These are phyloP conservation scores for Mycogone perniciosa DNA, from an alignment of 2,329 filamentous ascomycete species.

Conservation along the genomic window DNA sequence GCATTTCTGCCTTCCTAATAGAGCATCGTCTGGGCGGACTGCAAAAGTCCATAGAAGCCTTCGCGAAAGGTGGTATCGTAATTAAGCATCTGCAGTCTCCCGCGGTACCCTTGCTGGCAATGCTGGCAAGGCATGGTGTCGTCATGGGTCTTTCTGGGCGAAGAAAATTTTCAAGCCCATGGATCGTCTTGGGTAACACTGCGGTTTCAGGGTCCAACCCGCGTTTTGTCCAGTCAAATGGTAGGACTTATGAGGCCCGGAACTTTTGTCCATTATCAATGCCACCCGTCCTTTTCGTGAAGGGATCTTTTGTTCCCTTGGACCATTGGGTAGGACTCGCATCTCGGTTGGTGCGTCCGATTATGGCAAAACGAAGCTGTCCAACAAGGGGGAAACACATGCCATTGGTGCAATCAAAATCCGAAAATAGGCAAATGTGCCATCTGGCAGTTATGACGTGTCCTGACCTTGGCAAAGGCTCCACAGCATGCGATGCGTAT, in stretches of 20 bases:
- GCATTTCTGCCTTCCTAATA: slow-evolving; percentile 9
- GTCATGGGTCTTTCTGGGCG: background rate
- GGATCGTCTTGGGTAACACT: slow-evolving; percentile 7
- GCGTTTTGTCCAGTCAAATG: slow-evolving; percentile 8
- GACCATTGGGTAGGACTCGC: no score
- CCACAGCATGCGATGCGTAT: background rate
- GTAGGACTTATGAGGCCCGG: background rate
- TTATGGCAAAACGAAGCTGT: no score
- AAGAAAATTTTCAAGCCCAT: slow-evolving; percentile 1
- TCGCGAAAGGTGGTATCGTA: background rate
- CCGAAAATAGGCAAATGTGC: background rate
- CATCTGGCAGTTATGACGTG: background rate
- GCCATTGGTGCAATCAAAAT: background rate
- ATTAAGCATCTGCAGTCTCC: background rate
- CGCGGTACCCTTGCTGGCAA: background rate
- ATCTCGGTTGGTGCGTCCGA: slow-evolving; percentile 2
- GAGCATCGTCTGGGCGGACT: background rate
- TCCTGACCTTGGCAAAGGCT: background rate
- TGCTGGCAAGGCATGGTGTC: no score
- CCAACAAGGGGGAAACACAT: background rate
- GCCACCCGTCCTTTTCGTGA: background rate
- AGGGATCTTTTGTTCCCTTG: no score
- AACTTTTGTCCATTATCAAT: background rate
- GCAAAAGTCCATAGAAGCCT: no score
- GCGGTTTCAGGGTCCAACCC: background rate